These are phyloP conservation scores for Globisporangium nodosum DNA, from an alignment of 352 stramenopile species.

Conservation along the genomic window DNA sequence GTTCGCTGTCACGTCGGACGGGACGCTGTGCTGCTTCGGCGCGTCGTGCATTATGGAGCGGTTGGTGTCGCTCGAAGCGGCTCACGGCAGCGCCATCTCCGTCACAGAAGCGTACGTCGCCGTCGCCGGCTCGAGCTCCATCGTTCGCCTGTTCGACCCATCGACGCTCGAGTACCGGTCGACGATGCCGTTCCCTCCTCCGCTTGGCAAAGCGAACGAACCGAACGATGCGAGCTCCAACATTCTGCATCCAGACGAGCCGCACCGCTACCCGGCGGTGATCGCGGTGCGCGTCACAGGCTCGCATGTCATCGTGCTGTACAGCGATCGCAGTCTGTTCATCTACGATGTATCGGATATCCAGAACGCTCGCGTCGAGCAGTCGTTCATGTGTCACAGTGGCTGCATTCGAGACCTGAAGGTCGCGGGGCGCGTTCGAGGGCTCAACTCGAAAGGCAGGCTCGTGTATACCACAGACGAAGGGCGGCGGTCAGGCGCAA, in stretches of 20 bases:
- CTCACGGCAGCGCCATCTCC: conserved; percentile 55
- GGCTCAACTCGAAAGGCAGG: conserved; percentile 53
- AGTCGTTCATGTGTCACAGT: conserved; percentile 81
- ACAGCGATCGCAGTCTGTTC: conserved; percentile 78
- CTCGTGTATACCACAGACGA: conserved; percentile 37
- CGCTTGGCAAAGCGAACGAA: conserved; percentile 42
- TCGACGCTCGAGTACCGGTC: conserved; percentile 63
- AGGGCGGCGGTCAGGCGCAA: conserved; percentile 3
- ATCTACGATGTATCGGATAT: conserved; percentile 61
- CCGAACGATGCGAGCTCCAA: conserved; percentile 9
- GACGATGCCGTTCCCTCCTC: conserved; percentile 74
- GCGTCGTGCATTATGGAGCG: conserved; percentile 68
- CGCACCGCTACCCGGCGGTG: conserved; percentile 49
- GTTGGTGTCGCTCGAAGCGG: conserved; percentile 64
- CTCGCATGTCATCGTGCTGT: conserved; percentile 58
- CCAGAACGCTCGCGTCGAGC: conserved; percentile 42
- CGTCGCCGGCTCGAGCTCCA: conserved; percentile 51
- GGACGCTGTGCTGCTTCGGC: conserved; percentile 75
- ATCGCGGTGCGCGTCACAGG: conserved; percentile 58
- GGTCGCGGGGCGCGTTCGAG: conserved; percentile 39
- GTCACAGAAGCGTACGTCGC: conserved; percentile 73
- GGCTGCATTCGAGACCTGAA: conserved; percentile 61
- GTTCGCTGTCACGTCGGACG: conserved; percentile 63
- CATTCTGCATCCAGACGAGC: conserved; percentile 40
- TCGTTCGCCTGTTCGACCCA: conserved; percentile 72